These are phyloP conservation scores for Pseudoperonospora humuli DNA, from an alignment of 352 stramenopile species.

Conservation along the genomic window DNA sequence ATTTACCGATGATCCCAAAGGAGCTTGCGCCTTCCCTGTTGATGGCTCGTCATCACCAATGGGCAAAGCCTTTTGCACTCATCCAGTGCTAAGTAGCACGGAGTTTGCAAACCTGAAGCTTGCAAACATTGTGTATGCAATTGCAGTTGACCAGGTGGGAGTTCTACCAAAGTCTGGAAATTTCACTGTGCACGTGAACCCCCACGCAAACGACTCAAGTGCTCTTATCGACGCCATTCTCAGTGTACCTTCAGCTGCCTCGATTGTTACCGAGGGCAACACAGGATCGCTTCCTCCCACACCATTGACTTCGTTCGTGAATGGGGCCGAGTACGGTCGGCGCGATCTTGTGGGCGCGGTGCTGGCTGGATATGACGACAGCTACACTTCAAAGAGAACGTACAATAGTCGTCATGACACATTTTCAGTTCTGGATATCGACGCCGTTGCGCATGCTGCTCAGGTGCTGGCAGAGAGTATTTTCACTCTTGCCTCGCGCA, in stretches of 20 bases:
- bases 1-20: conserved; percentile 38
- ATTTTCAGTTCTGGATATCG: conserved; percentile 33
- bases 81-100: conserved; percentile 53
- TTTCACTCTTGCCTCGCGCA: conserved; percentile 51
- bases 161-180: conserved; percentile 41
- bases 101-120: conserved; percentile 55
- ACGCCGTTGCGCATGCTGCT: conserved; percentile 48
- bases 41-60: conserved; percentile 45
- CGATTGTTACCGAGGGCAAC: conserved; percentile 27
- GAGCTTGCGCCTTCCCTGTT: conserved; percentile 43
- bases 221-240: conserved; percentile 44
- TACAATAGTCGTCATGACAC: conserved; percentile 73
- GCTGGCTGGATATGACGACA: conserved; percentile 54
- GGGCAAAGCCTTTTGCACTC: conserved; percentile 53
- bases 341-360: conserved; percentile 54
- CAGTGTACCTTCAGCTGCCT: conserved; percentile 36
- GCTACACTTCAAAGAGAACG: conserved; percentile 34
- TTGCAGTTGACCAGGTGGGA: conserved; percentile 75
- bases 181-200: conserved; percentile 68
- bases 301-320: conserved; percentile 66
- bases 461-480: conserved; percentile 69
- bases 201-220: conserved; percentile 32
- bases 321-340: conserved; percentile 56
- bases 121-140: conserved; percentile 53
- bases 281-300: conserved; percentile 48